Percentiles rank a stretch among this genome's conserved stretches.
phyloP scores from a whole-genome alignment of 768 basidiomycete genomes.

The Trametes cinnabarina region DNA sequence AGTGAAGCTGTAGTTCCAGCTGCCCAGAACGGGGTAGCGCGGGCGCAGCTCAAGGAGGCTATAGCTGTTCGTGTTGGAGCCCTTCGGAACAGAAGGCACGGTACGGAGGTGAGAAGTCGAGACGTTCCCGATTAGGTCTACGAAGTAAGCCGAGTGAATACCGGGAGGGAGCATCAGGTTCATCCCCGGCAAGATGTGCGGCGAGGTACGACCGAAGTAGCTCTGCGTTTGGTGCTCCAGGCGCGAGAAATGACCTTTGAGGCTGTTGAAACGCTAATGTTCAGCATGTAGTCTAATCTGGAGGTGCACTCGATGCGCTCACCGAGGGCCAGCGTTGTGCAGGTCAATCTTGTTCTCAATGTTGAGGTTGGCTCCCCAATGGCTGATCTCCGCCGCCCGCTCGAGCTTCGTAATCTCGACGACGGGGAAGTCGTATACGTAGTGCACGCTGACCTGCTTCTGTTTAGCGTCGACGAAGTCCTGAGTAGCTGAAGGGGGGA shows the following conservation, averaged over 20 bases:
- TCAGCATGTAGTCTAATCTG: too few species aligned
- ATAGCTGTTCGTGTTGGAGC: constrained; percentile 48
- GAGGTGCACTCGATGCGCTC: constrained; percentile 30
- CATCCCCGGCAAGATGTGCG: constrained; percentile 72
- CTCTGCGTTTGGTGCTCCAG: constrained; percentile 78
- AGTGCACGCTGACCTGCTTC: constrained; percentile 71
- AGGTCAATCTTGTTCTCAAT: constrained; percentile 85
- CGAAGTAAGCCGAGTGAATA: constrained; percentile 81
- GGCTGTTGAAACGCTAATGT: constrained; percentile 41
- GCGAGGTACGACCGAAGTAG: constrained; percentile 62
- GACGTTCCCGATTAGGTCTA: constrained; percentile 93
- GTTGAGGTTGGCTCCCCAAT: constrained; percentile 95
- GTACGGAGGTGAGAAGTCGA: constrained; percentile 86
- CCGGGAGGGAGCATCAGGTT: constrained; percentile 81
- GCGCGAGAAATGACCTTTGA: constrained; percentile 96
- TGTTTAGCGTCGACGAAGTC: constrained; percentile 62
- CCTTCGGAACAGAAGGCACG: constrained; percentile 61
- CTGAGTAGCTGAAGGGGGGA: constrained; percentile 59
- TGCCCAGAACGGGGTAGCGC: constrained; percentile 90
- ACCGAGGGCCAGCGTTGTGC: constrained; percentile 90
- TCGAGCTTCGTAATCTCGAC: constrained; percentile 70
- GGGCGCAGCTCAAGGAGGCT: constrained; percentile 82
- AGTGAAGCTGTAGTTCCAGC: constrained; percentile 97
- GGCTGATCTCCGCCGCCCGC: constrained; percentile 86
- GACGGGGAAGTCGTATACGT: constrained; percentile 78